Evolutionary conservation across 2,329 filamentous ascomycete genomes (phyloP).

Genomic region (Lasiodiplodia gonubiensis): DNA sequence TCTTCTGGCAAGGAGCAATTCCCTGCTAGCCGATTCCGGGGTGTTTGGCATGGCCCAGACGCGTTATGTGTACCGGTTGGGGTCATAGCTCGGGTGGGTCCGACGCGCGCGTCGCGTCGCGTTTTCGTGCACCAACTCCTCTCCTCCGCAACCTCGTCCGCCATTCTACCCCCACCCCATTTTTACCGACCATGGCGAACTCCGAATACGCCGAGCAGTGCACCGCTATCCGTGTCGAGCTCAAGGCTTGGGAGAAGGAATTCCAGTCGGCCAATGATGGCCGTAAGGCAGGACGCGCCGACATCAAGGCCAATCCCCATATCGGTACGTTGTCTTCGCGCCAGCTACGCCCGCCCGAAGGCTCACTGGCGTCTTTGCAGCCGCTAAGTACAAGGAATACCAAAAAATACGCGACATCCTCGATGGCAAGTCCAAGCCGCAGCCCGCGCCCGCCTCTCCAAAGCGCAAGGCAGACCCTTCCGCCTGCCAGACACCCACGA

Average conservation of each 20-base stretch:
- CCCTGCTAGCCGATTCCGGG: not conserved
- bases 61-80: not conserved
- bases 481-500: conserved; percentile 37
- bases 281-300: conserved; percentile 72
- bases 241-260: conserved; percentile 76
- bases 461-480: conserved; percentile 35
- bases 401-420: conserved; percentile 61
- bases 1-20: not conserved
- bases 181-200: not conserved
- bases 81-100: not conserved
- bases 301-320: conserved; percentile 74
- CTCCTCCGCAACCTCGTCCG: conserved; percentile 5
- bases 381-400: conserved; percentile 78
- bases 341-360: conserved; percentile 15
- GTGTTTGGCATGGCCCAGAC: too few species aligned
- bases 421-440: conserved; percentile 37
- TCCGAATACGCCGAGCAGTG: conserved; percentile 7
- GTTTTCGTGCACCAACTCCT: conserved; percentile 9
- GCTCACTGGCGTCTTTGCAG: conserved; percentile 46
- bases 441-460: conserved; percentile 40
- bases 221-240: conserved; percentile 62
- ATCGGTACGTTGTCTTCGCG: conserved; percentile 63
- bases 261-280: conserved; percentile 69
- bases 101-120: conserved; percentile 15
- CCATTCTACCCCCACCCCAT: conserved; percentile 15